A percentile compares a stretch with the other conserved stretches of the same genome.
Conservation (phyloP, 306 rosid genomes). For the Cicer chorassanicum region DNA sequence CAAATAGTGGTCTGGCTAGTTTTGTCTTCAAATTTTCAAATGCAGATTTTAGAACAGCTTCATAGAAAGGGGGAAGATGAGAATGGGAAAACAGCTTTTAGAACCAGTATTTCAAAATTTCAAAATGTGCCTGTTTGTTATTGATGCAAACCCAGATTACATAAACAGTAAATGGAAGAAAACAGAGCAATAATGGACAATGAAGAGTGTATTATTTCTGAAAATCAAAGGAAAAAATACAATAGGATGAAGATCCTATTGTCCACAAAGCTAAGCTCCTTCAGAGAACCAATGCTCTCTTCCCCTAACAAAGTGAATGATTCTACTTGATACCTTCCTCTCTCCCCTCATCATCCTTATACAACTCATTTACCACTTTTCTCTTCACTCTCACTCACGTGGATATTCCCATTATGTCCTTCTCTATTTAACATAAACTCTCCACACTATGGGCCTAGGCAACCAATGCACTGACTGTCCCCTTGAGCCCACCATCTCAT, state of each 20-base stretch:
- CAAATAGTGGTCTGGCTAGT: constrained; percentile 16
- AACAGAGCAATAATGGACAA: no score
- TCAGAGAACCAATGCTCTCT: background rate
- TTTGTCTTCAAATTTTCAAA: constrained; percentile 19
- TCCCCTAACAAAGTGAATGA: background rate
- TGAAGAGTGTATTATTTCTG: no score
- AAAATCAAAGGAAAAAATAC: no score
- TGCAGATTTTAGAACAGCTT: constrained; percentile 4
- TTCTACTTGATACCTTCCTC: background rate
- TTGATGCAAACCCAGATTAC: no score
- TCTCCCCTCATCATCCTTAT: background rate
- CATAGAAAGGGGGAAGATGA: background rate
- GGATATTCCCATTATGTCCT: background rate
- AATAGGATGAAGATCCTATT: background rate
- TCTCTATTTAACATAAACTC: background rate
- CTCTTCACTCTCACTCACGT: background rate
- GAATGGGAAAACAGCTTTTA: background rate
- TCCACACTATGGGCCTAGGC: background rate
- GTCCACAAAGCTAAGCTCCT: background rate
- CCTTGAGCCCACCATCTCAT: background rate
- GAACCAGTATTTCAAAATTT: background rate
- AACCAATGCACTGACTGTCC: background rate
- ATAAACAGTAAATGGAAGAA: no score
- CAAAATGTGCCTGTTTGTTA: background rate
- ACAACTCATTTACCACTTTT: background rate